Evolutionary conservation across 129 eudicot genomes (phyloP).

Genomic region (Flaveria ramosissima): DNA sequence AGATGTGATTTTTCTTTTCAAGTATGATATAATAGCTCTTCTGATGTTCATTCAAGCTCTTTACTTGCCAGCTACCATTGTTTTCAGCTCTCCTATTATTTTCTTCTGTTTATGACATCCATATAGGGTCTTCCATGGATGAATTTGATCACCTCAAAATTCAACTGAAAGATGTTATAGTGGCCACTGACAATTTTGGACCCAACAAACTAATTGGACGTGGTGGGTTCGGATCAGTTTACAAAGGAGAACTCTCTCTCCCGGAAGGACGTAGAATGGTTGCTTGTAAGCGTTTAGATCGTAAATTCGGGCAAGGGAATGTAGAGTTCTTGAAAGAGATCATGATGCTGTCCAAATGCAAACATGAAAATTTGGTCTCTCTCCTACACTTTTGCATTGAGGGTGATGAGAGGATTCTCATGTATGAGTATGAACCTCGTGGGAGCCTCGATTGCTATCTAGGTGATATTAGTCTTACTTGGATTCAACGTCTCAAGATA

Average conservation of each 20-base stretch:
- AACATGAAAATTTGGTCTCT: constrained; percentile 20
- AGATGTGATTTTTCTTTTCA: too few species aligned
- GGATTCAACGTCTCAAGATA: constrained; percentile 21
- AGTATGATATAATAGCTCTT: too few species aligned
- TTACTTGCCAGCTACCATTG: too few species aligned
- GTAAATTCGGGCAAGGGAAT: constrained; percentile 11
- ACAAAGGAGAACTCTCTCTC: constrained; percentile 23
- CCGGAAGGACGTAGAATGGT: neutral
- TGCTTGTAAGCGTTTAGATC: constrained; percentile 13
- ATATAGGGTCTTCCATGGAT: neutral
- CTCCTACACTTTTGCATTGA: constrained; percentile 11
- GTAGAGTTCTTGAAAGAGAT: constrained; percentile 19
- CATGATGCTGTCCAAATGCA: constrained; percentile 1
- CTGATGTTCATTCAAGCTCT: too few species aligned
- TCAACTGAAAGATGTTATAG: constrained; percentile 1
- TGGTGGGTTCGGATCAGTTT: constrained; percentile 23
- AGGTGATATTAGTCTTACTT: constrained; percentile 1
- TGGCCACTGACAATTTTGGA: constrained; percentile 3
- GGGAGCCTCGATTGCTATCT: constrained; percentile 15
- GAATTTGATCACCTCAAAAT: constrained; percentile 16
- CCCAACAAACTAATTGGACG: neutral
- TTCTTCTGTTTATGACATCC: too few species aligned
- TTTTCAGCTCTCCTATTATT: too few species aligned
- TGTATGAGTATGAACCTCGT: constrained; percentile 13
- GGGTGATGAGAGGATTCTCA: constrained; percentile 1